Percentiles rank a stretch among this genome's conserved stretches.
Conservation (phyloP, 2,329 filamentous ascomycete species). For the Chaetothyriales sp. region DNA sequence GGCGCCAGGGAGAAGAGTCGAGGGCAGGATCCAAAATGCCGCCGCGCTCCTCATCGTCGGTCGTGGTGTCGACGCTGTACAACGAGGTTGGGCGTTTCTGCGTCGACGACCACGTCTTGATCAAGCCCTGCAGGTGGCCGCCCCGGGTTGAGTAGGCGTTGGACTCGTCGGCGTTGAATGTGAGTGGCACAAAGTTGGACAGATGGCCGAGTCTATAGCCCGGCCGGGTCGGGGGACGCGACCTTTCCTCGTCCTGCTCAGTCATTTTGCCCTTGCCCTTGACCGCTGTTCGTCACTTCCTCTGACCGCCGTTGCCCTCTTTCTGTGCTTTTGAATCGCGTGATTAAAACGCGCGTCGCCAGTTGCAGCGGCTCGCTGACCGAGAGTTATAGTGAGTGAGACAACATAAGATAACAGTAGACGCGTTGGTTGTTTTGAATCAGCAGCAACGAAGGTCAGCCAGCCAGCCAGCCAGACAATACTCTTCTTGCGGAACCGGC, state of each 20-base stretch:
- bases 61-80: conserved; percentile 9
- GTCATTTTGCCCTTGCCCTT: not conserved
- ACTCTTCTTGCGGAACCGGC: not conserved
- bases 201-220: conserved; percentile 12
- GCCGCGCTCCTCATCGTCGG: conserved; percentile 11
- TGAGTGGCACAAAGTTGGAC: conserved; percentile 18
- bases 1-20: not conserved
- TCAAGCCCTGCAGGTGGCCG: conserved; percentile 23
- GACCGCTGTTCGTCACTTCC: not conserved
- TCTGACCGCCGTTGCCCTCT: too few species aligned
- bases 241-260: not conserved
- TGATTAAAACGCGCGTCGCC: too few species aligned
- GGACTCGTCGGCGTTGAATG: conserved; percentile 19
- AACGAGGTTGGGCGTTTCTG: conserved; percentile 8
- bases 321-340: too few species aligned
- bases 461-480: not conserved
- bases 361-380: too few species aligned
- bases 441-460: not conserved
- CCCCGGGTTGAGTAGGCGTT: conserved; percentile 26
- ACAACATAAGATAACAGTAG: not conserved
- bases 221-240: not conserved
- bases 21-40: conserved; percentile 2
- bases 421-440: not conserved
- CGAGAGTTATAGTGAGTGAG: not conserved
- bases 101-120: conserved; percentile 16